Conservation (phyloP, 257 asterid species). For the Avicennia marina region DNA sequence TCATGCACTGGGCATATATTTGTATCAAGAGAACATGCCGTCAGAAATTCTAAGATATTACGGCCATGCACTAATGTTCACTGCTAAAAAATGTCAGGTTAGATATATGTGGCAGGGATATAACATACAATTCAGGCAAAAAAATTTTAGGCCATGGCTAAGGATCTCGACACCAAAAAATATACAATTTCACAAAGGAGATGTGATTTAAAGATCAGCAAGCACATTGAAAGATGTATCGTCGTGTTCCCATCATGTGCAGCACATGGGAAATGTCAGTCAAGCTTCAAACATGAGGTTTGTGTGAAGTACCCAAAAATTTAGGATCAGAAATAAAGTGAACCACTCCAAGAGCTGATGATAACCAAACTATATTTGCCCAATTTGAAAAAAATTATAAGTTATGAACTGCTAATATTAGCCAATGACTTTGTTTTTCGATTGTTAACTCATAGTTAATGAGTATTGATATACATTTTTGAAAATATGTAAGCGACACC, state of each 20-base stretch:
- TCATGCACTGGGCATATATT: background rate
- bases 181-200: conserved; percentile 10
- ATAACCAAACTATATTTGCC: conserved; percentile 6
- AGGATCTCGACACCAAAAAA: conserved; percentile 4
- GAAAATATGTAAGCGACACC: conserved; percentile 11
- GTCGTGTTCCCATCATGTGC: conserved; percentile 2
- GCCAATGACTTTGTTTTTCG: background rate
- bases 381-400: conserved; percentile 3
- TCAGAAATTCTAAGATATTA: background rate
- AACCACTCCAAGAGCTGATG: conserved; percentile 12
- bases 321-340: conserved; percentile 14
- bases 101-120: background rate
- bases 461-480: background rate
- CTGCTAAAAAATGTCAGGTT: background rate
- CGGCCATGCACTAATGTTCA: background rate
- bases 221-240: conserved; percentile 13
- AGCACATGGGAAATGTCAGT: conserved; percentile 21
- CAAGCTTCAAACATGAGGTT: background rate
- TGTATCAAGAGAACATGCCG: background rate
- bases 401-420: background rate
- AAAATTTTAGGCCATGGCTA: background rate
- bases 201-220: conserved; percentile 8
- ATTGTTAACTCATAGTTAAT: background rate
- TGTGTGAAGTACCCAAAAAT: conserved; percentile 6
- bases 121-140: background rate